Conservation (phyloP, 495 filamentous ascomycete genomes). For the Penicillium soppii region DNA sequence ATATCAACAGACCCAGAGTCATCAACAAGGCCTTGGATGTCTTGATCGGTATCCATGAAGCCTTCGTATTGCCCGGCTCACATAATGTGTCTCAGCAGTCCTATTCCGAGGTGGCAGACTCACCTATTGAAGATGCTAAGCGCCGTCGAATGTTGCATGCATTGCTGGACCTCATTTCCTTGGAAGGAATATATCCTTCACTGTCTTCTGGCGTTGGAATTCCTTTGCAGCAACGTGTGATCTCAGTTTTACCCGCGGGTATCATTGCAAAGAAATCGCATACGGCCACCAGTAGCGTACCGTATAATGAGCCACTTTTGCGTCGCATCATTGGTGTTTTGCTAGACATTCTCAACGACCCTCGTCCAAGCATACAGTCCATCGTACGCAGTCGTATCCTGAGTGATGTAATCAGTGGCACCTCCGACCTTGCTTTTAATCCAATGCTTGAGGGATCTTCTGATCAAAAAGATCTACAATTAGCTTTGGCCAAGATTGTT, state of each 20-base stretch:
- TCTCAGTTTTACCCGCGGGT: slow-evolving; percentile 48
- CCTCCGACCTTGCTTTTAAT: slow-evolving; percentile 42
- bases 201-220: slow-evolving; percentile 54
- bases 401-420: slow-evolving; percentile 44
- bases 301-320: slow-evolving; percentile 34
- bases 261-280: slow-evolving; percentile 42
- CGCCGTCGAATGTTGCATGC: slow-evolving; percentile 48
- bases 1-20: slow-evolving; percentile 22
- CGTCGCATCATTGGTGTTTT: slow-evolving; percentile 27
- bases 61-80: slow-evolving; percentile 30
- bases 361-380: slow-evolving; percentile 37
- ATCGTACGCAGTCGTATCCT: slow-evolving; percentile 43
- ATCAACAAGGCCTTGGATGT: slow-evolving; percentile 40
- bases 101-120: slow-evolving; percentile 19
- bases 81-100: slow-evolving; percentile 1
- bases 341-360: slow-evolving; percentile 32
- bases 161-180: slow-evolving; percentile 52
- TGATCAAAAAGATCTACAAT: slow-evolving; percentile 21
- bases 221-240: slow-evolving; percentile 53
- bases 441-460: slow-evolving; percentile 20
- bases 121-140: slow-evolving; percentile 41
- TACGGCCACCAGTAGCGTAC: slow-evolving; percentile 11
- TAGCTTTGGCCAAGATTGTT: slow-evolving; percentile 35
- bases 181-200: slow-evolving; percentile 58
- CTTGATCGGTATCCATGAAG: slow-evolving; percentile 36